Percentiles rank a stretch among this genome's conserved stretches.
Conservation (phyloP, 352 stramenopile species). For the Elongisporangium senticosum region DNA sequence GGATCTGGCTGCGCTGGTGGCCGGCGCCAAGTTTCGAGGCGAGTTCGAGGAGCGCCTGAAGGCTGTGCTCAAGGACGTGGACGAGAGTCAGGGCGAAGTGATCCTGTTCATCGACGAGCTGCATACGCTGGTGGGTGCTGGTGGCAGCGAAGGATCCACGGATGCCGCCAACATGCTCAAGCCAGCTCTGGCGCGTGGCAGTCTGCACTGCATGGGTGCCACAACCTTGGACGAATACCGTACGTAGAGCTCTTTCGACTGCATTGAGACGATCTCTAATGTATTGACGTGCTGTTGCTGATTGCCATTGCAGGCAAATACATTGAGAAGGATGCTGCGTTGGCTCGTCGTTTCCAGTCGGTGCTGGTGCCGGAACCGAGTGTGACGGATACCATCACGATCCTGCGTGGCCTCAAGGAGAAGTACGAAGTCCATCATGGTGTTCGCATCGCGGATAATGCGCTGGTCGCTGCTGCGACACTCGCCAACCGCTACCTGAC, state of each 20-base stretch:
- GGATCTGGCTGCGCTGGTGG: conserved; percentile 94
- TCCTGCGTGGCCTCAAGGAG: conserved; percentile 94
- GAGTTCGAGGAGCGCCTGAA: conserved; percentile 98
- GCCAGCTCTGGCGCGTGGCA: conserved; percentile 88
- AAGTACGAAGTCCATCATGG: conserved; percentile 97
- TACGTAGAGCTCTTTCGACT: conserved; percentile 5
- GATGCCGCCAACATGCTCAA: conserved; percentile 95
- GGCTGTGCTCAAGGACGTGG: conserved; percentile 93
- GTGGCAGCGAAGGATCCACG: conserved; percentile 83
- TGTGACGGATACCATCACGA: conserved; percentile 95
- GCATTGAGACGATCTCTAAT: neutral
- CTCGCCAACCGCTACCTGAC: conserved; percentile 90
- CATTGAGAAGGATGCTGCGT: conserved; percentile 96
- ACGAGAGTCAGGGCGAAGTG: conserved; percentile 91
- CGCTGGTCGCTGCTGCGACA: conserved; percentile 91
- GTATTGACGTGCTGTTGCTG: neutral
- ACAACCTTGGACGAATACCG: conserved; percentile 95
- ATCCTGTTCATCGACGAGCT: conserved; percentile 97
- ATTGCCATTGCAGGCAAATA: conserved; percentile 46
- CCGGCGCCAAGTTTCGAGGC: conserved; percentile 93
- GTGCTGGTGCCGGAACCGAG: conserved; percentile 93
- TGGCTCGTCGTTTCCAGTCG: conserved; percentile 96
- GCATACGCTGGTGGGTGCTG: conserved; percentile 90
- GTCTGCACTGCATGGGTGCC: conserved; percentile 90
- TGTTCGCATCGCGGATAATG: conserved; percentile 93